phyloP scores from a whole-genome alignment of 2,329 filamentous ascomycete genomes.

The Leptographium wingfieldii region DNA sequence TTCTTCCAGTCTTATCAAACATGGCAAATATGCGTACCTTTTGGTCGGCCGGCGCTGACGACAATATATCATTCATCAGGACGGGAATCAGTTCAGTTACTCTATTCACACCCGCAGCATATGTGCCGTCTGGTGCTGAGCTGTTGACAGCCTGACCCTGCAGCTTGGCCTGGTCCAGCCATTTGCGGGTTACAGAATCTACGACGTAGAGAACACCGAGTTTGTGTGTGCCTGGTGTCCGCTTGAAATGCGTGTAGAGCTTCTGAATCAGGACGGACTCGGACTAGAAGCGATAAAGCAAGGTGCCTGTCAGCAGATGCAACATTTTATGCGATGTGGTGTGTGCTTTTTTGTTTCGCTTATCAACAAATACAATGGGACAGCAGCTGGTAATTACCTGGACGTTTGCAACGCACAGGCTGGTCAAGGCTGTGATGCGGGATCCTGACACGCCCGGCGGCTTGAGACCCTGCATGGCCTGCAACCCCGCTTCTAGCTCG shows the following conservation, averaged over 20 bases:
- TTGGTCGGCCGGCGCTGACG: conserved; percentile 80
- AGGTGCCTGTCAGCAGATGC: neutral
- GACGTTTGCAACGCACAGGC: conserved; percentile 77
- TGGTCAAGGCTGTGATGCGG: conserved; percentile 78
- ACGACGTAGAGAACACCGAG: conserved; percentile 98
- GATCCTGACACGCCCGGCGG: conserved; percentile 88
- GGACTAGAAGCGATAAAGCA: conserved; percentile 45
- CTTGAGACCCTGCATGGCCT: conserved; percentile 84
- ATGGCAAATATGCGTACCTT: conserved; percentile 59
- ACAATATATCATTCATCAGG: conserved; percentile 91
- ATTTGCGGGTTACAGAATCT: conserved; percentile 98
- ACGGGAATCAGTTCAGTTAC: conserved; percentile 89
- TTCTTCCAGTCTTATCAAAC: neutral
- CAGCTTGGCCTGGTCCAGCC: conserved; percentile 89
- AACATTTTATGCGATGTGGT: neutral
- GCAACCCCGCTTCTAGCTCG: conserved; percentile 80
- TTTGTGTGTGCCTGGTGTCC: conserved; percentile 88
- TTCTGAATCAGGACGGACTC: conserved; percentile 93
- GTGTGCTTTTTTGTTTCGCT: neutral
- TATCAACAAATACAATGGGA: neutral
- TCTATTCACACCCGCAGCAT: conserved; percentile 87
- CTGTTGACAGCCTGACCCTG: conserved; percentile 71
- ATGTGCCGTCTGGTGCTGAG: conserved; percentile 79
- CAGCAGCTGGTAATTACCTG: conserved; percentile 52
- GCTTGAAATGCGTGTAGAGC: conserved; percentile 94